Conservation (phyloP, 1,284 basidiomycete genomes). For the Fomes fomentarius region DNA sequence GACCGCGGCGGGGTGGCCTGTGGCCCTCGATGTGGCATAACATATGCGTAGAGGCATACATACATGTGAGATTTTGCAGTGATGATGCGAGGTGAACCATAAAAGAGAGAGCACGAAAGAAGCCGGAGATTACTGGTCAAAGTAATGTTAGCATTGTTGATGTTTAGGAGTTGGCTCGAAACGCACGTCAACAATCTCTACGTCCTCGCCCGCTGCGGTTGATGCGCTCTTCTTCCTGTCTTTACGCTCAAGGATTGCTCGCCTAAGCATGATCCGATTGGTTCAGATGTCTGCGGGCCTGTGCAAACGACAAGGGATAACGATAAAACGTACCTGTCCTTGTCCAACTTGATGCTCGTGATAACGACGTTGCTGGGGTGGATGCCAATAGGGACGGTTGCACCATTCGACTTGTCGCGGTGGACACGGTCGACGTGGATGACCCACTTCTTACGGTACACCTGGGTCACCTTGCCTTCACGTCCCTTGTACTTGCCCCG, state of each 20-base stretch:
- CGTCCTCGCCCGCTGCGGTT: conserved; percentile 50
- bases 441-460: conserved; percentile 99
- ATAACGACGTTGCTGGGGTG: conserved; percentile 99
- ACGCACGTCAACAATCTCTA: conserved; percentile 80
- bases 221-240: conserved; percentile 65
- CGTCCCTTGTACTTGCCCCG: conserved; percentile 97
- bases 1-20: conserved; percentile 19
- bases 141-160: background rate
- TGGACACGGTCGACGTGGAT: conserved; percentile 98
- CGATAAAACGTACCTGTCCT: conserved; percentile 64
- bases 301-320: too few relatives aligned
- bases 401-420: conserved; percentile 98
- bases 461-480: conserved; percentile 97
- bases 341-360: conserved; percentile 88
- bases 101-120: conserved; percentile 30
- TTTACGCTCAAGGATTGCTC: conserved; percentile 83
- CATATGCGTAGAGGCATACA: conserved; percentile 49
- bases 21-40: conserved; percentile 53
- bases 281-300: background rate
- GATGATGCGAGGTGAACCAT: conserved; percentile 37
- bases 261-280: conserved; percentile 41
- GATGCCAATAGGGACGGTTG: conserved; percentile 91
- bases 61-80: conserved; percentile 55
- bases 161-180: background rate
- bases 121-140: conserved; percentile 11